Evolutionary conservation across 768 basidiomycete genomes (phyloP), one percentile per base, ranked within the genome.

Genomic region (Boletus speciosus): DNA sequence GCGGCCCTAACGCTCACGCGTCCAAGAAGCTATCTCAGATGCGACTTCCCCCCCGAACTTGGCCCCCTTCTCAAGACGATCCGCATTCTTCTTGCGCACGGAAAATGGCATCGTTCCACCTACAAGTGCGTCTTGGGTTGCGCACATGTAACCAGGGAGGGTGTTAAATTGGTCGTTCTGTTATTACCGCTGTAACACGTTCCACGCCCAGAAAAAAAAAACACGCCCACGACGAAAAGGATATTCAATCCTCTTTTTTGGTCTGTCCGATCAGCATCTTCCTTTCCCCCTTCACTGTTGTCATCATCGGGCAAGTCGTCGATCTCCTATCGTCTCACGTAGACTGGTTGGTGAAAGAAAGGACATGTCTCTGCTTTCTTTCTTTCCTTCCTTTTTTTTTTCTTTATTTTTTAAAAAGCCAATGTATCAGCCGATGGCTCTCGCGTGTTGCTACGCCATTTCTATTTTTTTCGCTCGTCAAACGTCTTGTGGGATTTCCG

Each of bases 41-140:
- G 47, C 19, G 39, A 49, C 45, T 31, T 54, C 10, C 44, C 10
- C 47, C 10, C 47, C 50, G 42, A 47, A 52, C 44, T n/a, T n/a
- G 19, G 6, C 3, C 27, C 23, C 21, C 66, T 66, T 66, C 65
- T 19, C 61, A 37, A 57, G 48, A 52, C 44, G 65, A 66, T 66
- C 63, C 63, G 32, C 64, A 35, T 40, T 29, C 32, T 32, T 15
- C 41, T 21, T 44, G 39, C 46, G 25, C 50, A 37, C 32, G 25
- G 49, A 34, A 47, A 58, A 52, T 50, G 37, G 43, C 31, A 41
- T 52, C 41, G 32, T 37, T 63, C 35, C 44, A 49, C 52, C 7
- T 50, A 37, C 4, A 32, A 55, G 29, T 5, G 44, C 48, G 27
- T 55, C 42, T 42, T 41, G 46, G 43, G 43, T 21, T 63, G 42